These are phyloP conservation scores for Suillus variegatus DNA, from an alignment of 768 basidiomycete species.

Conservation along the genomic window DNA sequence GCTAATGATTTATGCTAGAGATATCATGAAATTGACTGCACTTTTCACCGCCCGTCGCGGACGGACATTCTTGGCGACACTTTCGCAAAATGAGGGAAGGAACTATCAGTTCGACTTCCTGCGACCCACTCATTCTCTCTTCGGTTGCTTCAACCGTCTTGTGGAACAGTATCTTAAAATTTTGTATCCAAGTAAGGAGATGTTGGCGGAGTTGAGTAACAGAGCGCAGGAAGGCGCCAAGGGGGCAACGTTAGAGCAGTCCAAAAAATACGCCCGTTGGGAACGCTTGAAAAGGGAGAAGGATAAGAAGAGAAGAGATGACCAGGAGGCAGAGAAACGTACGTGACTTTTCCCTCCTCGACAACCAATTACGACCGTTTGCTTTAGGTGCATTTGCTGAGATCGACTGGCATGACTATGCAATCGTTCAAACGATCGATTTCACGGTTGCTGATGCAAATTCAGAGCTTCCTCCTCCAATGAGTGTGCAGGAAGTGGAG, in stretches of 20 bases:
- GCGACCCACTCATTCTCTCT: slow-evolving; percentile 93
- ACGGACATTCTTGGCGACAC: slow-evolving; percentile 77
- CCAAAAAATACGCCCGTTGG: slow-evolving; percentile 83
- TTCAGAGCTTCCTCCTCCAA: slow-evolving; percentile 93
- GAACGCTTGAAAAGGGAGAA: slow-evolving; percentile 81
- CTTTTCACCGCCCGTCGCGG: slow-evolving; percentile 94
- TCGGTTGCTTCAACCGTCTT: slow-evolving; percentile 94
- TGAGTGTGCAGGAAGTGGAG: slow-evolving; percentile 93
- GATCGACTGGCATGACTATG: slow-evolving; percentile 99
- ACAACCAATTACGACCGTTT: slow-evolving; percentile 3
- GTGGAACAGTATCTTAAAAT: slow-evolving; percentile 96
- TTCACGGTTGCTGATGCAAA: slow-evolving; percentile 92
- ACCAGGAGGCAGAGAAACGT: slow-evolving; percentile 90
- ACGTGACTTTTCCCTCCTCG: slow-evolving; percentile 33
- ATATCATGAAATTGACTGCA: slow-evolving; percentile 95
- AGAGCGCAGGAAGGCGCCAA: slow-evolving; percentile 64
- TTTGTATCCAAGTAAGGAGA: slow-evolving; percentile 78
- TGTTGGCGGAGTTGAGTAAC: slow-evolving; percentile 70
- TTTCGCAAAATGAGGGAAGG: slow-evolving; percentile 86
- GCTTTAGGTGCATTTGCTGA: slow-evolving; percentile 84
- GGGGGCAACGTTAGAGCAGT: slow-evolving; percentile 79
- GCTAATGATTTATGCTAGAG: slow-evolving; percentile 46
- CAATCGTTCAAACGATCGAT: slow-evolving; percentile 96
- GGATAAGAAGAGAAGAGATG: slow-evolving; percentile 84
- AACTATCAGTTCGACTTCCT: slow-evolving; percentile 99